These are phyloP conservation scores for Moesziomyces sp. DNA, from an alignment of 1,284 basidiomycete species.

Conservation along the genomic window DNA sequence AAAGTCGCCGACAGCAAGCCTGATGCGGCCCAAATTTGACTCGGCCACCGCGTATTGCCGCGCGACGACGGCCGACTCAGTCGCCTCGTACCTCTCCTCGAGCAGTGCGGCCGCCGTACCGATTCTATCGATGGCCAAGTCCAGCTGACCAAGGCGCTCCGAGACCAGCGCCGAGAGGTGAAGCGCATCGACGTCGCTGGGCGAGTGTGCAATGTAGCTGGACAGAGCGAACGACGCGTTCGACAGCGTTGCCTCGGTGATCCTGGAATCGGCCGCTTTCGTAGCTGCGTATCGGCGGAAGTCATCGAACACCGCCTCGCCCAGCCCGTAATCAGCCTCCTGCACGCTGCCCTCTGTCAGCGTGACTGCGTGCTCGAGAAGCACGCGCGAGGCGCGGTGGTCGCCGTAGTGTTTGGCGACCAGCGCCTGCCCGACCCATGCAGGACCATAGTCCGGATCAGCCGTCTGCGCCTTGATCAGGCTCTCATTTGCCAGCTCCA, in stretches of 20 bases:
- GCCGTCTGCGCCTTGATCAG: constrained; percentile 88
- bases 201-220: constrained; percentile 78
- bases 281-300: constrained; percentile 71
- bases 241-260: constrained; percentile 23
- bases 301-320: constrained; percentile 75
- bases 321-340: constrained; percentile 84
- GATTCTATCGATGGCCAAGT: constrained; percentile 75
- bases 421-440: constrained; percentile 95
- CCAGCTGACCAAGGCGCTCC: constrained; percentile 81
- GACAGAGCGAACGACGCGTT: constrained; percentile 80
- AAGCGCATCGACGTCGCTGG: constrained; percentile 79
- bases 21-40: constrained; percentile 82
- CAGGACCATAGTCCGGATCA: constrained; percentile 86
- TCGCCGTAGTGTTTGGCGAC: constrained; percentile 79
- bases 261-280: constrained; percentile 66
- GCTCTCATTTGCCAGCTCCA: constrained; percentile 85
- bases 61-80: constrained; percentile 82
- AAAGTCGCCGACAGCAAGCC: constrained; percentile 75
- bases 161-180: constrained; percentile 88
- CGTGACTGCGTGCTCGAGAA: constrained; percentile 85
- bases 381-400: constrained; percentile 74
- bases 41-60: constrained; percentile 83
- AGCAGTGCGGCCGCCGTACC: constrained; percentile 78
- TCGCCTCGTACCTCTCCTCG: constrained; percentile 87
- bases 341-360: constrained; percentile 77